Evolutionary conservation across 2,329 filamentous ascomycete species (phyloP).

Genomic region (Aspergillus pseudoviridinutans): DNA sequence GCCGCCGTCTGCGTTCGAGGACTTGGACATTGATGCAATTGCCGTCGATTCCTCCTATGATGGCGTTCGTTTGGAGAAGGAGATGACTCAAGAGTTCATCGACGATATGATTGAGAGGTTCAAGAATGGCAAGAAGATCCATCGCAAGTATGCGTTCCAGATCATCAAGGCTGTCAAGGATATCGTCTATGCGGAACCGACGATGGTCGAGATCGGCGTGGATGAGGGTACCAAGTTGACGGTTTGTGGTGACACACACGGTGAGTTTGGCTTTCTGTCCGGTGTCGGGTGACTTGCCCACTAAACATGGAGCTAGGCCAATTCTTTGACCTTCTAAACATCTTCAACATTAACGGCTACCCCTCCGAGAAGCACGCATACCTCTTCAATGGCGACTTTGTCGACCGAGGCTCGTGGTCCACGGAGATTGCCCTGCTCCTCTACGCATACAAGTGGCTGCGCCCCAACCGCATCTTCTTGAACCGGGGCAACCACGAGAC

Average conservation of each 20-base stretch:
- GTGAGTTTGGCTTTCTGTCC: constrained; percentile 41
- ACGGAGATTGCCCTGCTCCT: constrained; percentile 91
- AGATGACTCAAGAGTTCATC: constrained; percentile 96
- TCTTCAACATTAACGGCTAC: constrained; percentile 85
- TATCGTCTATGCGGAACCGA: constrained; percentile 85
- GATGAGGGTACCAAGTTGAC: constrained; percentile 75
- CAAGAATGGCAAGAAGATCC: constrained; percentile 91
- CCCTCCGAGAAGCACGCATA: constrained; percentile 87
- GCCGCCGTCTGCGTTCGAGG: constrained; percentile 86
- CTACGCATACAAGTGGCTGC: constrained; percentile 95
- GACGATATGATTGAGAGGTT: constrained; percentile 96
- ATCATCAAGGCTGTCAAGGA: constrained; percentile 88
- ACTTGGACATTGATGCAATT: constrained; percentile 83
- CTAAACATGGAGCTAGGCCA: constrained; percentile 59
- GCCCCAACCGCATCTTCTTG: constrained; percentile 82
- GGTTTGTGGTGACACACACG: constrained; percentile 96
- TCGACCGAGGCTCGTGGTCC: constrained; percentile 96
- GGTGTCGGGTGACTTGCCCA: not conserved
- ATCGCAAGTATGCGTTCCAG: constrained; percentile 95
- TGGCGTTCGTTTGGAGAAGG: constrained; percentile 66
- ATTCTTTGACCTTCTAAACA: constrained; percentile 95
- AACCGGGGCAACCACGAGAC: constrained; percentile 99
- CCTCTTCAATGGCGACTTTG: constrained; percentile 98
- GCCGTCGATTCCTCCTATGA: constrained; percentile 80
- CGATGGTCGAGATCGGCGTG: constrained; percentile 92